Percentiles rank a stretch among this genome's conserved stretches.
phyloP scores from a whole-genome alignment of 108 stramenopile genomes.

The Chaetoceros muelleri region DNA sequence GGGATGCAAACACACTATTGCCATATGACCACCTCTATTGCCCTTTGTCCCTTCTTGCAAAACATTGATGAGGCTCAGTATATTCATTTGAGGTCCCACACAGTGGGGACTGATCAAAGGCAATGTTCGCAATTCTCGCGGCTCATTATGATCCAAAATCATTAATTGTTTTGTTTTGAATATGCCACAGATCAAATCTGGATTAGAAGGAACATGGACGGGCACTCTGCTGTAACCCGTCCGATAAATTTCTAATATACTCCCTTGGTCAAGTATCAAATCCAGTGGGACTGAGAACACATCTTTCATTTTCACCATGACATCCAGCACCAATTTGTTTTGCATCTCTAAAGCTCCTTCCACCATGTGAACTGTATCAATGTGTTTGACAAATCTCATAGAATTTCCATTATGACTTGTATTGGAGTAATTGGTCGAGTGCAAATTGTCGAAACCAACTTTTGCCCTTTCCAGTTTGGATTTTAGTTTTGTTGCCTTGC shows the following conservation, averaged over 20 bases:
- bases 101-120: constrained; percentile 48
- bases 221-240: constrained; percentile 64
- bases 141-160: constrained; percentile 41
- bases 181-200: constrained; percentile 32
- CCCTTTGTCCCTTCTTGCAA: constrained; percentile 53
- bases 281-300: constrained; percentile 46
- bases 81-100: constrained; percentile 45
- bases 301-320: constrained; percentile 38
- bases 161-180: constrained; percentile 53
- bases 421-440: not conserved
- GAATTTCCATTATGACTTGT: constrained; percentile 3
- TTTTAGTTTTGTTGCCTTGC: constrained; percentile 4
- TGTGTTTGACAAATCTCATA: constrained; percentile 15
- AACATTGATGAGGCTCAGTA: constrained; percentile 61
- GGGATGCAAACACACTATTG: constrained; percentile 60
- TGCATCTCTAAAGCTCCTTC: constrained; percentile 73
- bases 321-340: constrained; percentile 47
- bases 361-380: constrained; percentile 60
- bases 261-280: constrained; percentile 42
- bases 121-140: constrained; percentile 40
- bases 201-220: constrained; percentile 24
- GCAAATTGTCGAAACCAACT: not conserved
- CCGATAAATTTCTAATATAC: constrained; percentile 47
- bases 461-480: not conserved
- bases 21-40: constrained; percentile 50